Evolutionary conservation across 805 yeast species (phyloP).

Genomic region (Trichomonascus vanleenenianus): DNA sequence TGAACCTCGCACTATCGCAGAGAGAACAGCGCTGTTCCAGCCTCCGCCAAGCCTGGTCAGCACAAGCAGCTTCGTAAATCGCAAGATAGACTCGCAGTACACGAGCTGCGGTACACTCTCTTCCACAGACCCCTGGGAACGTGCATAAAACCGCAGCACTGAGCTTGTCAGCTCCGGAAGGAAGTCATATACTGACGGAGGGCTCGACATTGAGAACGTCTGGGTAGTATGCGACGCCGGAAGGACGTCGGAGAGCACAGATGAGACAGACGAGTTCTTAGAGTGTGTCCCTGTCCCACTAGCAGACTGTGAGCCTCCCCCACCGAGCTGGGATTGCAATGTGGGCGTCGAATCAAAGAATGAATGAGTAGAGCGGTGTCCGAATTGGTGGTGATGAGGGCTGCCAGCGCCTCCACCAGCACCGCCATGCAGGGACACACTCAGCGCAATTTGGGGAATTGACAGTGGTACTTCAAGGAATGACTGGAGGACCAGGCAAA

Average conservation of each 20-base stretch:
- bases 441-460: constrained; percentile 24
- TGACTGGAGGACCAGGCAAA: constrained; percentile 53
- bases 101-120: constrained; percentile 80
- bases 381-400: background rate
- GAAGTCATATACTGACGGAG: constrained; percentile 16
- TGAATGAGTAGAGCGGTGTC: background rate
- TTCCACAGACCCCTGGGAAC: constrained; percentile 49
- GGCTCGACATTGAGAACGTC: background rate
- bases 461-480: constrained; percentile 44
- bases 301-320: background rate
- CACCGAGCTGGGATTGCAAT: background rate
- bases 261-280: background rate
- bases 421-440: constrained; percentile 5
- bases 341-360: constrained; percentile 11
- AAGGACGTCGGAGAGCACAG: background rate
- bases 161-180: constrained; percentile 23
- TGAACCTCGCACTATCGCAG: constrained; percentile 38
- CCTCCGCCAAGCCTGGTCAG: constrained; percentile 43
- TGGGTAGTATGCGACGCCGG: background rate
- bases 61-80: constrained; percentile 57
- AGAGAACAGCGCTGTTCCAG: constrained; percentile 35
- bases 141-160: constrained; percentile 35
- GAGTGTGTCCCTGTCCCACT: background rate
- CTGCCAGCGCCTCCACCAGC: background rate
- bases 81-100: constrained; percentile 60